A percentile compares a stretch with the other conserved stretches of the same genome.
phyloP scores from a whole-genome alignment of 1,139 yeast genomes.

The Wickerhamomyces sp. region DNA sequence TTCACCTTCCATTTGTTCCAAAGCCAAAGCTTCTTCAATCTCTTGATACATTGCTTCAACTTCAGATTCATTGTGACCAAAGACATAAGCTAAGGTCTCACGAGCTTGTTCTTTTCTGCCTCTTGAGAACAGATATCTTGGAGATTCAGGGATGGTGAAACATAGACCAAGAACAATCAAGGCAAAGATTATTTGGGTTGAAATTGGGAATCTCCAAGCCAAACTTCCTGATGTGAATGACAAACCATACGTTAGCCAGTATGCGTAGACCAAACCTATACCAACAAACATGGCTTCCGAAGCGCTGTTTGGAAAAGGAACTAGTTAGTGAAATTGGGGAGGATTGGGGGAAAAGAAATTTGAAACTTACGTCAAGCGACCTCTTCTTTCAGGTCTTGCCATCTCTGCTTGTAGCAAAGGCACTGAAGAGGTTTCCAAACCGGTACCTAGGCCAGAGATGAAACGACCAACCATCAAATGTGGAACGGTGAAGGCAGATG shows the following conservation, averaged over 20 bases:
- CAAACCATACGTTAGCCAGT: conserved; percentile 42
- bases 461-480: conserved; percentile 74
- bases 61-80: conserved; percentile 32
- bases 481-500: conserved; percentile 54
- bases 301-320: too few species aligned
- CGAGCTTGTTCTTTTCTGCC: conserved; percentile 47
- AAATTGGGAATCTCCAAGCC: conserved; percentile 44
- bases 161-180: conserved; percentile 14
- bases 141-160: conserved; percentile 58
- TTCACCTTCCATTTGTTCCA: conserved; percentile 3
- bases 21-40: conserved; percentile 6
- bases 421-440: conserved; percentile 71
- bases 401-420: conserved; percentile 63
- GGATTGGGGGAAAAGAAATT: too few species aligned
- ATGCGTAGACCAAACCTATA: conserved; percentile 52
- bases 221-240: conserved; percentile 49
- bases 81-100: conserved; percentile 23
- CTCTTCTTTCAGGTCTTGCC: conserved; percentile 68
- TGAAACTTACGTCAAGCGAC: conserved; percentile 68
- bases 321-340: too few species aligned
- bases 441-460: conserved; percentile 75
- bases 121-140: conserved; percentile 63
- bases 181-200: conserved; percentile 39
- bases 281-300: conserved; percentile 70
- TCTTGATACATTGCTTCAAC: conserved; percentile 33